Evolutionary conservation across 2,329 filamentous ascomycete species (phyloP).

Genomic region (Verticillium alfalfae): DNA sequence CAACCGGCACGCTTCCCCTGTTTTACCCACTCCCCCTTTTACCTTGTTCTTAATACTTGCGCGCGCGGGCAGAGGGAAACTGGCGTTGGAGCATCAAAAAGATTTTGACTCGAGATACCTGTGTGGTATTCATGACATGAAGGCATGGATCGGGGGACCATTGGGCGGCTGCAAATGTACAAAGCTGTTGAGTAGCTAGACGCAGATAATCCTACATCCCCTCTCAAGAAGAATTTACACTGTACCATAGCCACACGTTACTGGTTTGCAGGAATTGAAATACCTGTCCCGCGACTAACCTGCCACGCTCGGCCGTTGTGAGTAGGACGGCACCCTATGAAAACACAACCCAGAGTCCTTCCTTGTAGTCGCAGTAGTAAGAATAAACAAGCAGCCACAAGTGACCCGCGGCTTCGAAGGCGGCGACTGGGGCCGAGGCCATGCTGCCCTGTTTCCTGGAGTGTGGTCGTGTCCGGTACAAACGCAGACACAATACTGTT

Average conservation of each 20-base stretch:
- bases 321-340: no score
- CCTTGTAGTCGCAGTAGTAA: no score
- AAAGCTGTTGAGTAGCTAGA: conserved; percentile 34
- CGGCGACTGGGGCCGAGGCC: no score
- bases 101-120: conserved; percentile 29
- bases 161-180: conserved; percentile 38
- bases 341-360: no score
- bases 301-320: no score
- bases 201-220: conserved; percentile 51
- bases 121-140: conserved; percentile 40
- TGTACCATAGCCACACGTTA: neutral
- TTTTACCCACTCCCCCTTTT: conserved; percentile 28
- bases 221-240: conserved; percentile 34
- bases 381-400: no score
- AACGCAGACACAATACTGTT: no score
- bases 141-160: conserved; percentile 33
- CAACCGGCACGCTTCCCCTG: conserved; percentile 20
- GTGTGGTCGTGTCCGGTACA: no score
- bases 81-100: conserved; percentile 50
- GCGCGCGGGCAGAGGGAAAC: conserved; percentile 32
- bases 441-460: no score
- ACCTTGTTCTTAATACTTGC: conserved; percentile 37
- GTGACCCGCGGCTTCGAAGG: no score
- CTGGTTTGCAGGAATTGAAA: neutral
- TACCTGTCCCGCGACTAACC: no score